Evolutionary conservation across 2,329 filamentous ascomycete species (phyloP), one percentile per base, ranked within the genome.

Genomic region (Venturia effusa): DNA sequence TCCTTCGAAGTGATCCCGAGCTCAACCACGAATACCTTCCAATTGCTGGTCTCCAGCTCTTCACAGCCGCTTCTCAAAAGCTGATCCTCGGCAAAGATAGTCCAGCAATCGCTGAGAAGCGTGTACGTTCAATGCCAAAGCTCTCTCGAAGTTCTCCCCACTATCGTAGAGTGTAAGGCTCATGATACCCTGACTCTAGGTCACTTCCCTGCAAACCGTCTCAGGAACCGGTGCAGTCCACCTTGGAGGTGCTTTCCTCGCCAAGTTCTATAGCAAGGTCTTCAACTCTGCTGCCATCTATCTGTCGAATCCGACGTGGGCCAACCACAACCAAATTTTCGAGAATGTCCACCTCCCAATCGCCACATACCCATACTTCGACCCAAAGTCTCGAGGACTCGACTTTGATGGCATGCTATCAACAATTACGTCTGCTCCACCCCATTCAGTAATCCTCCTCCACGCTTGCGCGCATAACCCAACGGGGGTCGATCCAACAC

Each of bases 271-370:
- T 83, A 81, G 80, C 65, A 72, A 75, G 24, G 40, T 34, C 39
- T 34, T 63, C 63, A 82, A 83, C 73, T 85, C 83, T 78, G 88
- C 84, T 69, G 85, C 87, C 66, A 85, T 95, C 78, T 97, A 96
- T 83, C 82, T 97, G 76, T 96, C 92, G 72, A 89, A 89, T 76
- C 94, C 94, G 62, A 99, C 94, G 67, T 99, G 94, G 94, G 92
- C 89, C 69, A 99, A 99, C 81, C 94, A 99, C 85, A 88, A 95
- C 80, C 94, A 97, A 78, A 97, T 99, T 82, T 96, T 99, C 81
- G 84, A 82, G 77, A 97, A 97, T 74, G 92, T 97, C 73, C 83
- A 84, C 70, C 81, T 97, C 37, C 79, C 85, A 40, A 84, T 91
- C 70, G 87, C 87, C 69, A 85, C 85, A 68, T 99, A 99, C 80